Evolutionary conservation across 352 stramenopile genomes (phyloP).

Genomic region (Plasmopara halstedii): DNA sequence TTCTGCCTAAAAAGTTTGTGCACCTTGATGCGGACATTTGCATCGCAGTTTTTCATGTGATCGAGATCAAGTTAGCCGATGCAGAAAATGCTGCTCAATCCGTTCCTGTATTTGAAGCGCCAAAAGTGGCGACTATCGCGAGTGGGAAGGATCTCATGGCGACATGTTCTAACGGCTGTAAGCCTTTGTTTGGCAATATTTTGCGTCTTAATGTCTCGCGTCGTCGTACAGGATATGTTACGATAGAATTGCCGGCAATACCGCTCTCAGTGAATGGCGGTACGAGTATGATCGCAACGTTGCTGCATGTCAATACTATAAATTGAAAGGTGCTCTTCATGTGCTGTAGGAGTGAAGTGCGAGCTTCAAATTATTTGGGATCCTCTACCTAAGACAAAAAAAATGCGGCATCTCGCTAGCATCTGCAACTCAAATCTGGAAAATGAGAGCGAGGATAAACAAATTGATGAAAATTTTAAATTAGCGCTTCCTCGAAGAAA

Average conservation of each 20-base stretch:
- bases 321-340: constrained; percentile 1
- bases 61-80: constrained; percentile 46
- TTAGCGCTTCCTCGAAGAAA: constrained; percentile 38
- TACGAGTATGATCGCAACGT: constrained; percentile 14
- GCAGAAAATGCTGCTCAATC: constrained; percentile 27
- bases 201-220: constrained; percentile 38
- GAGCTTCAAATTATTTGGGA: constrained; percentile 48
- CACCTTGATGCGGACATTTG: constrained; percentile 33
- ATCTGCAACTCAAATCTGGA: constrained; percentile 34
- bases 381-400: constrained; percentile 22
- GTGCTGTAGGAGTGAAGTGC: constrained; percentile 39
- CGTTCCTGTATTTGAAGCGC: constrained; percentile 32
- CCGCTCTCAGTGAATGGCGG: constrained; percentile 37
- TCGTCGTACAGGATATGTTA: constrained; percentile 41
- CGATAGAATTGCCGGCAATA: constrained; percentile 45
- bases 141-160: constrained; percentile 43
- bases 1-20: constrained; percentile 39
- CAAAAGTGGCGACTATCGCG: constrained; percentile 10
- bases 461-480: constrained; percentile 19
- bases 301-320: constrained; percentile 1
- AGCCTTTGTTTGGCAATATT: constrained; percentile 60
- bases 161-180: constrained; percentile 17
- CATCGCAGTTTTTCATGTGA: constrained; percentile 53
- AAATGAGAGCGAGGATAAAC: constrained; percentile 9
- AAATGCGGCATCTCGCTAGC: constrained; percentile 35